These are phyloP conservation scores for Hemerocallis citrina DNA, from an alignment of 106 monocot species.

Conservation along the genomic window DNA sequence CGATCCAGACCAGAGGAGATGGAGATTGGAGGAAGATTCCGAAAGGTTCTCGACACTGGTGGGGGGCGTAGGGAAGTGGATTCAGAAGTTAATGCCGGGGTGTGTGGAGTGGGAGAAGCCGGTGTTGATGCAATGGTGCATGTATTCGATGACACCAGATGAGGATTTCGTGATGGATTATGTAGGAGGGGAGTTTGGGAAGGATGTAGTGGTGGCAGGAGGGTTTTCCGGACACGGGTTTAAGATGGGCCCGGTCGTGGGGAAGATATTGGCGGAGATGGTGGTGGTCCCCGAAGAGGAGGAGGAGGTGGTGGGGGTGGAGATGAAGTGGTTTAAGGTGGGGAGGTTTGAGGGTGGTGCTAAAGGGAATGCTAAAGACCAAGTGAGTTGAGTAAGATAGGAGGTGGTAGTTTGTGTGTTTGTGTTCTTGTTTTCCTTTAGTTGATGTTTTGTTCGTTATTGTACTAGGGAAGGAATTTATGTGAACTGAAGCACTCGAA, in stretches of 20 bases:
- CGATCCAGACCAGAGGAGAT: conserved; percentile 64
- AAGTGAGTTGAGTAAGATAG: conserved; percentile 28
- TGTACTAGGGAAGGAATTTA: too few species aligned
- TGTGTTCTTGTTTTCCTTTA: too few species aligned
- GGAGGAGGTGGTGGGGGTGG: conserved; percentile 20
- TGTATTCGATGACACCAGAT: conserved; percentile 96
- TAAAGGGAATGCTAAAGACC: conserved; percentile 59
- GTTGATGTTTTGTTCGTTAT: too few species aligned
- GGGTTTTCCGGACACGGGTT: conserved; percentile 99
- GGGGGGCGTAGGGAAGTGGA: conserved; percentile 34
- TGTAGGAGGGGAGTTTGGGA: conserved; percentile 67
- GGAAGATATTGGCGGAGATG: conserved; percentile 65
- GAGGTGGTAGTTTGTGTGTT: too few species aligned
- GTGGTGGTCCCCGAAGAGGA: conserved; percentile 26
- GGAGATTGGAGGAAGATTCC: conserved; percentile 27
- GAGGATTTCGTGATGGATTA: conserved; percentile 73
- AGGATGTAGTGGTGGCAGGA: conserved; percentile 71
- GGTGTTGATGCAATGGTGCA: conserved; percentile 60
- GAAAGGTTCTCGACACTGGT: not conserved
- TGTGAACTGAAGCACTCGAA: too few species aligned
- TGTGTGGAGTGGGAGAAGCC: conserved; percentile 43
- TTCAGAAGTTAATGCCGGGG: conserved; percentile 34
- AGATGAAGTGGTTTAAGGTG: conserved; percentile 40
- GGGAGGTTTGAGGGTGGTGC: conserved; percentile 37
- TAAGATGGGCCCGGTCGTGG: conserved; percentile 85